Base-by-base conservation (phyloP, 345 rosid species). In the Murraya koenigii region DNA sequence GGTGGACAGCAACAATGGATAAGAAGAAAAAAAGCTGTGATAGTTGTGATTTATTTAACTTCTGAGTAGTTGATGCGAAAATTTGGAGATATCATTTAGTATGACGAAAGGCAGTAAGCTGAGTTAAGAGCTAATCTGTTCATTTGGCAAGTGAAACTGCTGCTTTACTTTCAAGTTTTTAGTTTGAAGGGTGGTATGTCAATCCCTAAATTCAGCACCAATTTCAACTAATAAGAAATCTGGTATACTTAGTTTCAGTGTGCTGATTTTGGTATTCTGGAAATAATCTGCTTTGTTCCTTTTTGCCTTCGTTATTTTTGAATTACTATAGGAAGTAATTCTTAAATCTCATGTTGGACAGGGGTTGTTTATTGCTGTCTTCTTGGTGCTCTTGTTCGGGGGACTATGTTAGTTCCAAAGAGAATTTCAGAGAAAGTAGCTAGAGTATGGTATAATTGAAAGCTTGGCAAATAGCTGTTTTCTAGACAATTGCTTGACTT, bases 401-500 rank as follows among this genome's bases (percentile, higher is more conserved):
- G 19, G 32, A 38, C 8, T 58, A 23, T 58, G 13, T 58, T 26
- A 38, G 67, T 73, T 30, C 38, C 17, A 15, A 60, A 60, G 38
- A 60, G 65, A 60, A 72, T 62, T 72, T 61, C 22, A 7, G 33
- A 73, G 25, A 39, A 60, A 60, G 6, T 38, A 38, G 38, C 64
- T 72, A 2, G 7, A 15, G 26, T 38, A 38, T 41, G 3, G 10
- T 25, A 5, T 20, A 60, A 54, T 9, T 73, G 60, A 60, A 73
- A 73, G 23, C 66, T 38, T 59, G 76, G 61, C 25, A 59, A 17
- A 38, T 38, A 59, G 76, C 36, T 60, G 20, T 61, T 73, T 38
- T 58, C 41, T 56, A 36, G 47, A 72, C 75, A 36, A 60, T 61
- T 60, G 67, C 67, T 59, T 39, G 36, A 60, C 67, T 60, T 73